Percentiles rank a stretch among this genome's conserved stretches.
These are phyloP conservation scores for Ilyonectria sp. DNA, from an alignment of 2,329 filamentous ascomycete genomes.

Conservation along the genomic window DNA sequence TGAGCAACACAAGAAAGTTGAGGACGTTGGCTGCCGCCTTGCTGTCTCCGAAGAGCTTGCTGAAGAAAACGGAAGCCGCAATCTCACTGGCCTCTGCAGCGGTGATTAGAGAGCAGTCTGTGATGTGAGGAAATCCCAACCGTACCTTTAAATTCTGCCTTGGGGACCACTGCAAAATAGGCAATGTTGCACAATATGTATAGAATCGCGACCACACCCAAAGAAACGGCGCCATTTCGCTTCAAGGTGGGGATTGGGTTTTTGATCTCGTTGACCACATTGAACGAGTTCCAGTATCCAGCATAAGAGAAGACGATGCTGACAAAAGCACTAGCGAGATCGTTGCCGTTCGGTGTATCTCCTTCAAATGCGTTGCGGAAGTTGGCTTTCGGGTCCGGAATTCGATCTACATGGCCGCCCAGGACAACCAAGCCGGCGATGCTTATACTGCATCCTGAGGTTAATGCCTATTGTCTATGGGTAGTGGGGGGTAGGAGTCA, in stretches of 20 bases:
- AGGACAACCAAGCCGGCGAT: slow-evolving; percentile 75
- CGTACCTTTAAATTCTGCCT: slow-evolving; percentile 59
- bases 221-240: slow-evolving; percentile 62
- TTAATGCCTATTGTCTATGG: background rate
- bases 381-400: slow-evolving; percentile 53
- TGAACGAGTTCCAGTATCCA: slow-evolving; percentile 74
- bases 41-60: slow-evolving; percentile 65
- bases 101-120: too few species aligned
- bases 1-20: slow-evolving; percentile 71
- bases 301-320: slow-evolving; percentile 72
- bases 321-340: slow-evolving; percentile 64
- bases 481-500: too few species aligned
- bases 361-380: slow-evolving; percentile 55
- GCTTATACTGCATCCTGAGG: slow-evolving; percentile 54
- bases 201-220: slow-evolving; percentile 66
- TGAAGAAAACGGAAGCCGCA: slow-evolving; percentile 72
- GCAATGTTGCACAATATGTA: slow-evolving; percentile 74
- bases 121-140: too few species aligned
- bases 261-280: slow-evolving; percentile 74
- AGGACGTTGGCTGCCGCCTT: slow-evolving; percentile 63
- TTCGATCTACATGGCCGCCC: slow-evolving; percentile 50
- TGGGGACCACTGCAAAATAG: slow-evolving; percentile 69
- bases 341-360: slow-evolving; percentile 54
- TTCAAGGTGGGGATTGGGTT: slow-evolving; percentile 71
- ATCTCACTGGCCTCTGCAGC: slow-evolving; percentile 63